Base-by-base conservation (phyloP, 331 rosid genomes). In the Spiraea crenata region DNA sequence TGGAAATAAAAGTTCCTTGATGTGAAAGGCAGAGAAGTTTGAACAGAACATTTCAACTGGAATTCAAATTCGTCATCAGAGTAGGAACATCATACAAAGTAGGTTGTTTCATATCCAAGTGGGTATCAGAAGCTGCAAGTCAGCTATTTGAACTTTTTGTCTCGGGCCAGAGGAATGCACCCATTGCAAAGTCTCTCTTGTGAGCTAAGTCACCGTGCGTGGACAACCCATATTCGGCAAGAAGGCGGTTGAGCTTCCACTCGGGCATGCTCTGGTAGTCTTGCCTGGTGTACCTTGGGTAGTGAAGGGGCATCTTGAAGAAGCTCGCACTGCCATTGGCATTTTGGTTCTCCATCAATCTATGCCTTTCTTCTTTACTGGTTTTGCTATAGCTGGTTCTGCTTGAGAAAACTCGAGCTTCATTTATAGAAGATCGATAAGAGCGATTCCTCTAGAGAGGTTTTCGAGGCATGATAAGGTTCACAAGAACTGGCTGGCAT, bases 301-400 rank as follows among this genome's bases (percentile, higher is more conserved):
- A 87, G 82, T 92, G 98, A 46, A 92, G 86, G 0, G 96, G 95
- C 89, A 87, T 92, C 73, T 89, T 93, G 73, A 92, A 92, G 80
- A 41, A 79, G 38, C 77, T 70, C 9, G 11, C 68, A 7, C 49
- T 56, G 5, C 67, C 55, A 31, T 13, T 71, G n/a, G 74, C 73
- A 69, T 77, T 56, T 8, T 71, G 72, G 46, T 78, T 82, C 57
- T 77, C 89, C 95, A 88, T 87, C 7, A 74, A 34, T 72, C 31
- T 65, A 2, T 6, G 9, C 20, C 12, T 17, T 37, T 52, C 20
- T 16, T 9, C 14, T 44, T 49, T 25, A 25, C 31, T 25, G 31
- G 31, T 25, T 25, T 25, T 25, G 31, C 31, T 25, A 25, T 25
- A 25, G 31, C 31, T 25, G 1, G 31, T 25, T 25, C 7, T 37